Evolutionary conservation across 2,329 filamentous ascomycete species (phyloP).

Genomic region (Colletotrichum truncatum): DNA sequence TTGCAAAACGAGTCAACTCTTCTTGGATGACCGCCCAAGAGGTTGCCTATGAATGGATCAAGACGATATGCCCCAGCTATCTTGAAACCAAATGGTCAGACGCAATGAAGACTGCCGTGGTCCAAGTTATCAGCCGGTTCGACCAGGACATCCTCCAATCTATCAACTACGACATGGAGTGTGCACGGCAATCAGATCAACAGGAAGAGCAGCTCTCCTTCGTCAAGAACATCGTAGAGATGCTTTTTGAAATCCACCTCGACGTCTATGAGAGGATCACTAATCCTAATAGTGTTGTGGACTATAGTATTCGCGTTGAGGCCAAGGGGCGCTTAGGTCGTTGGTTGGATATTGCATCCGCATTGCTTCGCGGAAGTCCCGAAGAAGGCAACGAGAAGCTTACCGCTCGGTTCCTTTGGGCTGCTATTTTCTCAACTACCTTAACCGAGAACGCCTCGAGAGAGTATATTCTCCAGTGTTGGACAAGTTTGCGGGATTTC

Average conservation of each 20-base stretch:
- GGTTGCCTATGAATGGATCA: conserved; percentile 67
- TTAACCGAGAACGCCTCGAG: conserved; percentile 61
- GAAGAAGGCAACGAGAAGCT: conserved; percentile 47
- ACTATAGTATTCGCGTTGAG: conserved; percentile 56
- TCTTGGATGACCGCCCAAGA: conserved; percentile 65
- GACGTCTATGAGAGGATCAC: conserved; percentile 69
- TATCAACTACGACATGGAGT: conserved; percentile 51
- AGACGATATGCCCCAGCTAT: conserved; percentile 60
- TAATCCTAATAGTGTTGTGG: conserved; percentile 64
- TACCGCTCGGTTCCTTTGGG: conserved; percentile 66
- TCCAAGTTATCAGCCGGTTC: conserved; percentile 63
- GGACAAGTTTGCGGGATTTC: conserved; percentile 65
- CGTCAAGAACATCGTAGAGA: conserved; percentile 55
- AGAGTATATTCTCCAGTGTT: conserved; percentile 66
- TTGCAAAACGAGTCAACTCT: conserved; percentile 58
- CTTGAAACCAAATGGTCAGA: conserved; percentile 66
- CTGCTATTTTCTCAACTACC: conserved; percentile 62
- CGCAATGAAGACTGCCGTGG: conserved; percentile 62
- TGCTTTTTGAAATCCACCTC: conserved; percentile 69
- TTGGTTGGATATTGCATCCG: conserved; percentile 61
- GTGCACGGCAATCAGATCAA: not conserved
- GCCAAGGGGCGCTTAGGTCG: conserved; percentile 59
- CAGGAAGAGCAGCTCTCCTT: conserved; percentile 1
- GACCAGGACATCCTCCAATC: conserved; percentile 62
- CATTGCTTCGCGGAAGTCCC: conserved; percentile 49